A percentile compares a stretch with the other conserved stretches of the same genome.
Evolutionary conservation across 2,329 filamentous ascomycete species (phyloP).

Genomic region (Fusarium sp.): DNA sequence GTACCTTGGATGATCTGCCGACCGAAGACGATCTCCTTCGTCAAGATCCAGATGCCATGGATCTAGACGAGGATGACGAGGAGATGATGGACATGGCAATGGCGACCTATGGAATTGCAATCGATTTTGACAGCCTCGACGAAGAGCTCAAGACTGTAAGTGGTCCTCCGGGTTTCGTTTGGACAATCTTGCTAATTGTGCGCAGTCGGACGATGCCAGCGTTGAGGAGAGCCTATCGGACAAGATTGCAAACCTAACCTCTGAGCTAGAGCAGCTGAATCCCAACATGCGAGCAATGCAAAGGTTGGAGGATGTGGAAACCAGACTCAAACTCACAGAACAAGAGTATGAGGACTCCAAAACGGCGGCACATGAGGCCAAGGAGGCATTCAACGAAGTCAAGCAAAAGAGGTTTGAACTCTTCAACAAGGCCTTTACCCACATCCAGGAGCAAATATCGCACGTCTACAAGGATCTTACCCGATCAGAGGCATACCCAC

Average conservation of each 20-base stretch:
- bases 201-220: slow-evolving; percentile 70
- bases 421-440: slow-evolving; percentile 93
- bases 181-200: slow-evolving; percentile 42
- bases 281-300: slow-evolving; percentile 97
- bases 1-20: slow-evolving; percentile 84
- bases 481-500: slow-evolving; percentile 84
- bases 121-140: slow-evolving; percentile 83
- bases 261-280: slow-evolving; percentile 90
- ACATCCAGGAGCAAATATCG: slow-evolving; percentile 94
- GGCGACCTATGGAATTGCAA: slow-evolving; percentile 89
- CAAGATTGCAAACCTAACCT: slow-evolving; percentile 74
- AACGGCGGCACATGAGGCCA: slow-evolving; percentile 73
- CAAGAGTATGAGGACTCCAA: slow-evolving; percentile 89
- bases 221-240: slow-evolving; percentile 80
- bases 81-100: slow-evolving; percentile 69
- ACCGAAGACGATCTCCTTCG: slow-evolving; percentile 82
- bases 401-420: slow-evolving; percentile 85
- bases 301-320: slow-evolving; percentile 84
- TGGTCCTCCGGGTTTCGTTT: slow-evolving; percentile 23
- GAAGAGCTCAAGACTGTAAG: slow-evolving; percentile 81
- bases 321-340: slow-evolving; percentile 81
- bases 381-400: slow-evolving; percentile 82
- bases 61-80: slow-evolving; percentile 76
- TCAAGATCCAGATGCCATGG: slow-evolving; percentile 87
- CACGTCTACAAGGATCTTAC: slow-evolving; percentile 96